Evolutionary conservation across 2,329 filamentous ascomycete species (phyloP), one percentile per base, ranked within the genome.

Genomic region (Cordyceps javanica): DNA sequence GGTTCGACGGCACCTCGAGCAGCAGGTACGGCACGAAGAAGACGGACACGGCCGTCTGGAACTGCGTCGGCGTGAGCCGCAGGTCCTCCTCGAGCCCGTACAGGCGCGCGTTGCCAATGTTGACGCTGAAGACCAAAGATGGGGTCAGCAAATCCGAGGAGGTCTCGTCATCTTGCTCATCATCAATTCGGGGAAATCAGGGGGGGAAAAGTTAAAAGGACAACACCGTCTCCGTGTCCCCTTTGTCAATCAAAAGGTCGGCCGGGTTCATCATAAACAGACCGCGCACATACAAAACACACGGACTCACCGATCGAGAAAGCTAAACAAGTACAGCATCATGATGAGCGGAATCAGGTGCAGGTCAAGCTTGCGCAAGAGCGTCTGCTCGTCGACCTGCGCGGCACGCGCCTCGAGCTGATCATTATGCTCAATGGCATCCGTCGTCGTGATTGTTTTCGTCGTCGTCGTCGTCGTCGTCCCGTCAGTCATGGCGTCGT

Each of bases 311-410:
- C 88, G 77, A 67, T 91, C 89, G 9, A 92, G 72, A 67, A 91
- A 92, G 63, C 85, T 88, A 63, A 91, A 84, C 14, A 91, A 77
- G 67, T 93, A 93, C 16, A 89, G 71, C 7, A 82, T 69, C 82
- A 88, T 88, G 8, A 89, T 75, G 21, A 89, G 73, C 2, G 87
- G 87, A 14, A 90, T 78, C 26, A 90, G 77, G 65, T 81, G 77
- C 14, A 76, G 60, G 68, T 90, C 87, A 32, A 90, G 70, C 69
- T 88, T 89, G 57, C 82, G 76, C 44, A 89, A 74, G 23, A 90
- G 74, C 62, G 76, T 79, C 63, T 74, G 76, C 70, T 89, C 77
- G n/a, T 69, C 63, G 3, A 63, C 60, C 28, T 51, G 59, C 26
- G 62, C 59, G 16, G 65, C 63, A 28, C 63, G 62, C 49, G 55